Conservation (phyloP, 768 basidiomycete genomes). For the Megacollybia marginata region DNA sequence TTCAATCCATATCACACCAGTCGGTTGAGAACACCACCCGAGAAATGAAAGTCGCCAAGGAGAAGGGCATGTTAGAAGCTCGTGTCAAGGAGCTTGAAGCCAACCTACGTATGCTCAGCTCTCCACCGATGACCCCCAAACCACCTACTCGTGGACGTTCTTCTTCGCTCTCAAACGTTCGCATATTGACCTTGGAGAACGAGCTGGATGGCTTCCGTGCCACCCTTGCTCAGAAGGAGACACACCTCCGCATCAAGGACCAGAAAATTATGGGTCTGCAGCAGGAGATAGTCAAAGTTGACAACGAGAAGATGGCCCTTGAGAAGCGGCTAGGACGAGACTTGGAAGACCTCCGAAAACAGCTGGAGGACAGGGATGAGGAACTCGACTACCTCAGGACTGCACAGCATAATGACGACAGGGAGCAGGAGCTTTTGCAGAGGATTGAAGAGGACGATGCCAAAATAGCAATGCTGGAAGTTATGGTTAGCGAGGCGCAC, state of each 20-base stretch:
- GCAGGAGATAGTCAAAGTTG: slow-evolving; percentile 38
- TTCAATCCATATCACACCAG: slow-evolving; percentile 48
- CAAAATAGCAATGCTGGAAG: slow-evolving; percentile 53
- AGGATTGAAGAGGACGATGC: slow-evolving; percentile 71
- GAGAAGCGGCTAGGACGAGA: slow-evolving; percentile 41
- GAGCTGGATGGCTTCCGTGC: slow-evolving; percentile 44
- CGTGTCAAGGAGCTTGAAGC: slow-evolving; percentile 54
- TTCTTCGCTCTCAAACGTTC: slow-evolving; percentile 49
- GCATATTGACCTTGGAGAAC: slow-evolving; percentile 43
- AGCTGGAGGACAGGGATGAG: slow-evolving; percentile 50
- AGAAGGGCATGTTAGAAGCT: slow-evolving; percentile 48
- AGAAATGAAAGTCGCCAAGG: slow-evolving; percentile 42
- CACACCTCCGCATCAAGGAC: slow-evolving; percentile 31
- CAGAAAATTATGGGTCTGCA: slow-evolving; percentile 45
- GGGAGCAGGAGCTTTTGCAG: slow-evolving; percentile 56
- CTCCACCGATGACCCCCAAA: slow-evolving; percentile 16
- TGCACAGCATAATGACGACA: slow-evolving; percentile 31
- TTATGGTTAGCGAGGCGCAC: slow-evolving; percentile 33
- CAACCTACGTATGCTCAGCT: slow-evolving; percentile 27
- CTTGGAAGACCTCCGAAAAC: slow-evolving; percentile 33
- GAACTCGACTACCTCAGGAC: slow-evolving; percentile 43
- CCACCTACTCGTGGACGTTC: slow-evolving; percentile 42
- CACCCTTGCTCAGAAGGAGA: slow-evolving; percentile 35
- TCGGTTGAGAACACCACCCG: slow-evolving; percentile 38
- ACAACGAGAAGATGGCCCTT: slow-evolving; percentile 52